Percentiles rank a stretch among this genome's conserved stretches.
These are phyloP conservation scores for Blastosporella zonata DNA, from an alignment of 1,284 basidiomycete species.

Conservation along the genomic window DNA sequence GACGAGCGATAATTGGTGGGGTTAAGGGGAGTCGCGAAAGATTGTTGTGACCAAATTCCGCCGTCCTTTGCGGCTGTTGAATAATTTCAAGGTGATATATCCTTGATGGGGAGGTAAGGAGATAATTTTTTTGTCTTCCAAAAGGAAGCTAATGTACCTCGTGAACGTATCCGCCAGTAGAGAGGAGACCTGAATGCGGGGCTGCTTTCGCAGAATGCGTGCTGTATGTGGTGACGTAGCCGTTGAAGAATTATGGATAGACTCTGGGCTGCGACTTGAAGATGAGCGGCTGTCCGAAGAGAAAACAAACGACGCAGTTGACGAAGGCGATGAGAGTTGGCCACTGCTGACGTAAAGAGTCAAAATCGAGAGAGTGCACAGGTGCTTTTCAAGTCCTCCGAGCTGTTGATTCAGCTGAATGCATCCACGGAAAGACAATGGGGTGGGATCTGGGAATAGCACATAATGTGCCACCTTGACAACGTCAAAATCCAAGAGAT, in stretches of 20 bases:
- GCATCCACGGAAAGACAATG: slow-evolving; percentile 21
- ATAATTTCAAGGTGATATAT: slow-evolving; percentile 74
- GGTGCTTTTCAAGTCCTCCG: slow-evolving; percentile 4
- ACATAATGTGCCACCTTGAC: slow-evolving; percentile 24
- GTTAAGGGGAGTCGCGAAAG: slow-evolving; percentile 80
- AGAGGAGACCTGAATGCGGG: slow-evolving; percentile 53
- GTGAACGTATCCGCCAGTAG: slow-evolving; percentile 49
- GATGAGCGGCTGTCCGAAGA: slow-evolving; percentile 31
- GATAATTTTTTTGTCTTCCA: slow-evolving; percentile 1
- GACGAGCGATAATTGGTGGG: slow-evolving; percentile 76
- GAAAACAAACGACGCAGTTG: slow-evolving; percentile 32
- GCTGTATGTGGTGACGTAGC: slow-evolving; percentile 32
- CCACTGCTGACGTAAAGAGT: slow-evolving; percentile 25
- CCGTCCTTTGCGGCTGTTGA: slow-evolving; percentile 75
- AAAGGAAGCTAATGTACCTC: slow-evolving; percentile 33
- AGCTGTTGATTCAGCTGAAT: slow-evolving; percentile 17
- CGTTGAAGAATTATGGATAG: slow-evolving; percentile 35
- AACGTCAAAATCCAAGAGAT: slow-evolving; percentile 13
- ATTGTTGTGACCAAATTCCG: slow-evolving; percentile 72
- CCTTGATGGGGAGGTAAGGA: slow-evolving; percentile 35
- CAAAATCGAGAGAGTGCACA: neutral
- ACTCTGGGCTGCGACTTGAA: slow-evolving; percentile 38
- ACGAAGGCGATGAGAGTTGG: slow-evolving; percentile 38
- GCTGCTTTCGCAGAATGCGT: slow-evolving; percentile 36
- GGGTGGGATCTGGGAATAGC: slow-evolving; percentile 21